Percentiles rank a stretch among this genome's conserved stretches.
These are phyloP conservation scores for Beauveria scarabaeidicola DNA, from an alignment of 2,329 filamentous ascomycete species.

Conservation along the genomic window DNA sequence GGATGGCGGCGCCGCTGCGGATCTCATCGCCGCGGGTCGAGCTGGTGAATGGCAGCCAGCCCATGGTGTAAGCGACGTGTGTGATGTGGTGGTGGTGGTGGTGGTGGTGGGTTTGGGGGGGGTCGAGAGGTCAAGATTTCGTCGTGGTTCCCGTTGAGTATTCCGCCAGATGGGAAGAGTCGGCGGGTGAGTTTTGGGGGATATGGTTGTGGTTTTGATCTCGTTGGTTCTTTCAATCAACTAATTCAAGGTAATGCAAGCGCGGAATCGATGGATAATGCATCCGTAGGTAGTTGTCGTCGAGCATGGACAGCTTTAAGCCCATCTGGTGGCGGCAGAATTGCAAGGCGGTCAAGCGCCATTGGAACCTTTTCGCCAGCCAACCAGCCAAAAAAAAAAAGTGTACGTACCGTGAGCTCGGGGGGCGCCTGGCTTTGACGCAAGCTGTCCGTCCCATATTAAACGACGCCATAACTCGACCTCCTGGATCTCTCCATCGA, in stretches of 20 bases:
- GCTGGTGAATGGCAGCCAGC: constrained; percentile 37
- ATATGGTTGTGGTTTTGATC: too few species aligned
- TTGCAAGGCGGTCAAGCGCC: constrained; percentile 2
- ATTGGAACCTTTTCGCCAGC: background rate
- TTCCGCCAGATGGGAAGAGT: background rate
- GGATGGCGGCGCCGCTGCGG: constrained; percentile 57
- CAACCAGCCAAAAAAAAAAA: background rate
- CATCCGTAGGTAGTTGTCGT: background rate
- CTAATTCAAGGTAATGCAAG: too few species aligned
- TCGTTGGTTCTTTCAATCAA: too few species aligned
- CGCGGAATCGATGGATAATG: too few species aligned
- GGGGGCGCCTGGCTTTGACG: background rate
- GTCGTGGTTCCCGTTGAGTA: background rate
- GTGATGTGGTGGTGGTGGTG: background rate
- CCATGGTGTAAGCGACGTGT: constrained; percentile 29
- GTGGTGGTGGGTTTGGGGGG: background rate
- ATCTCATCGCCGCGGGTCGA: constrained; percentile 44
- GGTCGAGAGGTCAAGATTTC: background rate
- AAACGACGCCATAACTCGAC: background rate
- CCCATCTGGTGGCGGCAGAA: background rate
- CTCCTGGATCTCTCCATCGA: constrained; percentile 1
- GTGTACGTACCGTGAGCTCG: background rate
- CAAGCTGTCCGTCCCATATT: background rate
- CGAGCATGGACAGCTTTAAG: background rate
- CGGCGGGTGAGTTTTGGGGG: background rate